Evolutionary conservation across 1,284 basidiomycete species (phyloP), one percentile per base, ranked within the genome.

Genomic region (Austroboletus novae-zelandiae): DNA sequence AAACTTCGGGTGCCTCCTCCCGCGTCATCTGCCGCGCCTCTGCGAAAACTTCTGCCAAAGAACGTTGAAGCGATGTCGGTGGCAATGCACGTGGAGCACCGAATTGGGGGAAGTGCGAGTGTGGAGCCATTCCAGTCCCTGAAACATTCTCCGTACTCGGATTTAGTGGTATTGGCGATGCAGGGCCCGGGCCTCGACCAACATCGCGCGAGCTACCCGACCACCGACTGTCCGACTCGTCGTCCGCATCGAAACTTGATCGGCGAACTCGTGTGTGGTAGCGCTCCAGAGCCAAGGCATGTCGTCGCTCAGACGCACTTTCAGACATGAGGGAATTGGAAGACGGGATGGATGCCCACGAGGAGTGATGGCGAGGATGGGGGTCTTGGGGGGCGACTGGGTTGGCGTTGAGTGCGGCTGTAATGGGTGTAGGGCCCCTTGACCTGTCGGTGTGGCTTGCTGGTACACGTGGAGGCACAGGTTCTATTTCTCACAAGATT

Each of bases 321-420:
- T 75, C 74, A 8, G 72, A 66, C 40, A 76, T 70, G 46, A 76
- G 67, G 5, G 75, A 76, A 42, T 72, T 76, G 13, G 72, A 72
- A 9, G 70, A 58, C 20, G 67, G 54, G 37, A 65, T 55, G 29
- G 67, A 68, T 13, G 66, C 31, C 61, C 65, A 62, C 18, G 61
- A 56, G 15, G 59, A 47, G n/a, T 62, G 62, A 29, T 49, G 37
- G 36, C 62, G 66, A 7, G 54, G n/a, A 31, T 53, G 59, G 32
- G 52, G 20, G 40, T 60, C 60, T 23, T 53, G 58, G n/a, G 57
- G 46, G 23, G 49, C 42, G 10, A 4, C 18, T 29, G 47, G 60
- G 40, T 34, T 56, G 45, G 36, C n/a, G n/a, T 41, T 50, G 47
- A 31, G 17, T 44, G 50, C 9, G 31, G 51, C 48, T 32, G 40